These are phyloP conservation scores for Candida neerlandica DNA, from an alignment of 1,139 yeast genomes.

Conservation along the genomic window DNA sequence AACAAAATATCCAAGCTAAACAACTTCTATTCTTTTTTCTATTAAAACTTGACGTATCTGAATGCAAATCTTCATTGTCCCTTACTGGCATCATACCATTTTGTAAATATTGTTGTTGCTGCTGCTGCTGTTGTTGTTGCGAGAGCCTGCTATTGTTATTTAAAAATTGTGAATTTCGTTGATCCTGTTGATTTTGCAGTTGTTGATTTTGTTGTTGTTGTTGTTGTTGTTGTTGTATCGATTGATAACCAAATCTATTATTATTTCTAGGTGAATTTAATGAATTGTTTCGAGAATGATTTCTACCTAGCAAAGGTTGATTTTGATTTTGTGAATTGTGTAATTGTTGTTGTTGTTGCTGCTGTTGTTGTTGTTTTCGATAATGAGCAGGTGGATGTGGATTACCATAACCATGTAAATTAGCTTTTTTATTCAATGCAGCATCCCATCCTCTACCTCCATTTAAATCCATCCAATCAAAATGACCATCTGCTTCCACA, in stretches of 20 bases:
- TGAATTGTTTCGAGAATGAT: conserved; percentile 6
- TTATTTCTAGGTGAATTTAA: conserved; percentile 10
- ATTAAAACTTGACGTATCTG: conserved; percentile 40
- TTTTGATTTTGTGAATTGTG: conserved; percentile 10
- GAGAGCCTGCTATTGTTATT: neutral
- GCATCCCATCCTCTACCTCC: conserved; percentile 87
- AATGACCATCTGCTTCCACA: conserved; percentile 60
- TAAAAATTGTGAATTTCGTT: conserved; percentile 7
- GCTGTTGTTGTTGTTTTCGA: conserved; percentile 18
- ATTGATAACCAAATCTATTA: conserved; percentile 26
- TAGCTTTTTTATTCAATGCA: conserved; percentile 74
- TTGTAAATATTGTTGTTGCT: conserved; percentile 6
- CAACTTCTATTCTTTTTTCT: conserved; percentile 20
- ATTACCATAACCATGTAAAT: conserved; percentile 77
- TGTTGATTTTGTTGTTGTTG: conserved; percentile 17
- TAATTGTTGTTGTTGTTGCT: conserved; percentile 10
- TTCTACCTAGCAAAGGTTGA: conserved; percentile 13
- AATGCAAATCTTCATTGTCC: conserved; percentile 43
- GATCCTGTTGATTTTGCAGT: conserved; percentile 14
- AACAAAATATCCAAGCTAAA: conserved; percentile 12
- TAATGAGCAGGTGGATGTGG: conserved; percentile 55
- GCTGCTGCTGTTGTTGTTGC: neutral
- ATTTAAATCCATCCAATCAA: conserved; percentile 84
- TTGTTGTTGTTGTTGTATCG: conserved; percentile 25
- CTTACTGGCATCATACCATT: conserved; percentile 37